Base-by-base conservation (phyloP, 768 basidiomycete genomes). In the Cubamyces sp. region DNA sequence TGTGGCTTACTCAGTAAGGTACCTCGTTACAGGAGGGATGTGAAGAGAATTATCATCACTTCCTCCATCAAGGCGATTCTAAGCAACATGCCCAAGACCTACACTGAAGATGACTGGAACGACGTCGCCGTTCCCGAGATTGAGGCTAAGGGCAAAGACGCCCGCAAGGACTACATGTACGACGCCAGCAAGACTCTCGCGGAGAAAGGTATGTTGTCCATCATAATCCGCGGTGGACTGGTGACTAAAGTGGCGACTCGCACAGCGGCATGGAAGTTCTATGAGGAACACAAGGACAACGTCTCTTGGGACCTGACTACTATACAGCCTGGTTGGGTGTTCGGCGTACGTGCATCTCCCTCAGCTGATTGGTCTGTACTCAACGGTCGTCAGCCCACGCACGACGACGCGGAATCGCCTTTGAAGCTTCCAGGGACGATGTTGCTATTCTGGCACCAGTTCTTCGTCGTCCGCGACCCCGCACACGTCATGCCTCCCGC, bases 21-120 rank as follows among this genome's bases (percentile, higher is more conserved):
- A 21, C 5, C 16, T 5, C 18, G 19, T 47, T 6, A 21, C 11
- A 39, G 71, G 68, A 82, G 62, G 62, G 61, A 43, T 39, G 73
- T 90, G 62, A 82, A 85, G 71, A 82, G 90, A 85, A 74, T 86
- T 12, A 84, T 86, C 0, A 86, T 88, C 74, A 77, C 75, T 0
- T 84, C 84, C 0, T 88, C 87, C 1, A 73, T 74, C 46, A 85
- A 82, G 8, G 73, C 84, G 1, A 66, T 86, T 26, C 59, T 73
- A 0, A 66, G 26, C n/a, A 64, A 66, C 0, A 69, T 77, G 1
- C 55, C 63, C 23, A 7, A 23, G 61, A 15, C 73, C 73, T 82
- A 80, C 64, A 76, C 72, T 23, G 85, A 88, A 67, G 65, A 68
- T 14, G 79, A 90, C 68, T 91, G 89, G 91, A 87, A 88, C 64